Percentiles rank a stretch among this genome's conserved stretches.
These are phyloP conservation scores for Chytriomyces sp. DNA, from an alignment of 192 early-diverging fungal genomes.

Conservation along the genomic window DNA sequence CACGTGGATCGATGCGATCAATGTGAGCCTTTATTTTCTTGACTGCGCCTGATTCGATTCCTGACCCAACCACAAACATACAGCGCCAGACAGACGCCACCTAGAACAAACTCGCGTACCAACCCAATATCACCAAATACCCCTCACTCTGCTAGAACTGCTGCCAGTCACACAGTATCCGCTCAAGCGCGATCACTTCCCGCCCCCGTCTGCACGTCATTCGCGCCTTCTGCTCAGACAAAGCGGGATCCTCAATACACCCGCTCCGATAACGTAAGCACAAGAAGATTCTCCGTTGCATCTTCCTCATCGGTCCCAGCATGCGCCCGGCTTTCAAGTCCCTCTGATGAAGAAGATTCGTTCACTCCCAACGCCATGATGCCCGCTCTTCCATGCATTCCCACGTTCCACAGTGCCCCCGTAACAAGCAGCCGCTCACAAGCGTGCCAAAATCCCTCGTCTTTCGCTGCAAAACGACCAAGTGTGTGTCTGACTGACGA, in stretches of 20 bases:
- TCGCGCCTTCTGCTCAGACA: neutral
- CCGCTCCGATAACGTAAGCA: neutral
- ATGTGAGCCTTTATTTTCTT: too few species aligned
- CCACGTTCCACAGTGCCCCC: neutral
- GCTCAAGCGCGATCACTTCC: neutral
- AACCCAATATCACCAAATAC: too few species aligned
- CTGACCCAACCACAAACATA: too few species aligned
- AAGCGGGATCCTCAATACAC: neutral
- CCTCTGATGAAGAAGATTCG: neutral
- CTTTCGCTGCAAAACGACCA: too few species aligned
- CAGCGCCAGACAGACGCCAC: too few species aligned
- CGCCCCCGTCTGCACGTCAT: neutral
- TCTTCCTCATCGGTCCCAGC: slow-evolving; percentile 13
- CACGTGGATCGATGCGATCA: too few species aligned
- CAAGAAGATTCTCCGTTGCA: neutral
- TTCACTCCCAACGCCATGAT: neutral
- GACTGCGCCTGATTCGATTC: too few species aligned
- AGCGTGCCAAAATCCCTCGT: too few species aligned
- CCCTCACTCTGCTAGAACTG: too few species aligned
- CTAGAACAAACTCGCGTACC: too few species aligned
- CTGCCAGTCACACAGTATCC: too few species aligned
- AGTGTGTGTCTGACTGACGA: neutral
- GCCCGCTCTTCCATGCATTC: neutral
- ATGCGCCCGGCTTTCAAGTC: slow-evolving; percentile 16
- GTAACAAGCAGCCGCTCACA: neutral